Base-by-base conservation (phyloP, 1,284 basidiomycete genomes). In the Cryptococcus sp. region DNA sequence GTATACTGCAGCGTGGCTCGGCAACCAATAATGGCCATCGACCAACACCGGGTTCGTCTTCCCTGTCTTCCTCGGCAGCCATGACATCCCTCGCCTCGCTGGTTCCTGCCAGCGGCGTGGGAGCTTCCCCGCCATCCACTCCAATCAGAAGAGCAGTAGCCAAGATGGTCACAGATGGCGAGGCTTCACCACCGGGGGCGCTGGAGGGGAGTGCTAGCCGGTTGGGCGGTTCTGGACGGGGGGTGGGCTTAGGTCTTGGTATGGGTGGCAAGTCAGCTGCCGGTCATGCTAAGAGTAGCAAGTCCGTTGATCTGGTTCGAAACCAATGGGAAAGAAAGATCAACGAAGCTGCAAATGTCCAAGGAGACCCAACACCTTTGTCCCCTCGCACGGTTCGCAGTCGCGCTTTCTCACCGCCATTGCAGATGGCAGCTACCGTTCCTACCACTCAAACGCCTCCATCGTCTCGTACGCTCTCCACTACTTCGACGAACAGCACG, bases 311-410 rank as follows among this genome's bases (percentile, higher is more conserved):
- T 54, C 52, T 67, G n/a, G 74, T 69, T 7, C 58, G 74, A 17
- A 64, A 63, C 3, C 66, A 72, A 60, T 77, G 75, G 75, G 71
- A 77, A 54, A 68, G 68, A 1, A 74, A 73, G 61, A 76, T 76
- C 43, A 65, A 52, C 39, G 64, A 68, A 48, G 57, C 66, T 0
- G 62, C 65, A 20, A 26, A 17, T 4, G n/a, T 10, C 37, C n/a
- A 10, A 3, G 50, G 52, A 1, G 37, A 47, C 37, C 17, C 55
- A 15, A 40, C 52, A 39, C 50, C 55, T 19, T 46, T 44, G 22
- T 37, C 52, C 6, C 46, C 62, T 3, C 54, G 63, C 10, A 46
- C 55, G 25, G 40, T 37, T 8, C 57, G 59, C 11, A 57, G 57
- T 50, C 50, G 50, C 58, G 37, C 62, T 23, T 50, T 59, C 50